A percentile compares a stretch with the other conserved stretches of the same genome.
Conservation (phyloP, 2,329 filamentous ascomycete genomes). For the Fusarium xyrophilum region DNA sequence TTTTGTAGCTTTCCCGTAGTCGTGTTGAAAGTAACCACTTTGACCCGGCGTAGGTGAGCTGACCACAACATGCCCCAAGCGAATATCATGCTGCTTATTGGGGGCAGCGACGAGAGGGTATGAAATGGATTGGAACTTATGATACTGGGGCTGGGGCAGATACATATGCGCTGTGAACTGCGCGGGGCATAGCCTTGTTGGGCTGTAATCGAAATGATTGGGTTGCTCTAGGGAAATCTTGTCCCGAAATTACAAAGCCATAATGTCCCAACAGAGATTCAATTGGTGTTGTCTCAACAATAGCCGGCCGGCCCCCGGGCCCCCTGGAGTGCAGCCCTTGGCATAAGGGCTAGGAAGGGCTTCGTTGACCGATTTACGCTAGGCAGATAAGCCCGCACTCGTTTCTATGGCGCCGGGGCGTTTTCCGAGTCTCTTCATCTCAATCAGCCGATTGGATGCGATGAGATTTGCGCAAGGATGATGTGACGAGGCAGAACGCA, state of each 20-base stretch:
- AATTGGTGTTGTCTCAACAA: fast-evolving
- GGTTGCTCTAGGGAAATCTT: too few species aligned
- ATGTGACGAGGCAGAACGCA: too few species aligned
- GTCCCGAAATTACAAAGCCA: not conserved
- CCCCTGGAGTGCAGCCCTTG: fast-evolving
- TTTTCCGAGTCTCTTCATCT: too few species aligned
- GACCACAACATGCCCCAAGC: not conserved
- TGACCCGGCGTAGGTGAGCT: fast-evolving
- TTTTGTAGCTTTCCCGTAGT: not conserved
- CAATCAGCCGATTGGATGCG: too few species aligned
- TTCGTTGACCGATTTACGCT: not conserved
- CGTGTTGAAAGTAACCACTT: not conserved
- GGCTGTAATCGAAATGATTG: not conserved
- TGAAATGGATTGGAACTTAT: fast-evolving
- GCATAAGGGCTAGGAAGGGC: too few species aligned
- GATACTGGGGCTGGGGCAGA: fast-evolving
- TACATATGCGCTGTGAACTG: not conserved
- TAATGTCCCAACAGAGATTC: too few species aligned
- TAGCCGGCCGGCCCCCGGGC: not conserved
- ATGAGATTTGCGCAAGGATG: too few species aligned
- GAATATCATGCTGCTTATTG: fast-evolving
- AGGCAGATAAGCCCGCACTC: not conserved
- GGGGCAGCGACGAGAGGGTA: not conserved
- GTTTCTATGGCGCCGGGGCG: too few species aligned
- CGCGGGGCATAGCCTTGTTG: not conserved